phyloP scores from a whole-genome alignment of 2,329 filamentous ascomycete genomes.

The Cryphonectria nitschkei region DNA sequence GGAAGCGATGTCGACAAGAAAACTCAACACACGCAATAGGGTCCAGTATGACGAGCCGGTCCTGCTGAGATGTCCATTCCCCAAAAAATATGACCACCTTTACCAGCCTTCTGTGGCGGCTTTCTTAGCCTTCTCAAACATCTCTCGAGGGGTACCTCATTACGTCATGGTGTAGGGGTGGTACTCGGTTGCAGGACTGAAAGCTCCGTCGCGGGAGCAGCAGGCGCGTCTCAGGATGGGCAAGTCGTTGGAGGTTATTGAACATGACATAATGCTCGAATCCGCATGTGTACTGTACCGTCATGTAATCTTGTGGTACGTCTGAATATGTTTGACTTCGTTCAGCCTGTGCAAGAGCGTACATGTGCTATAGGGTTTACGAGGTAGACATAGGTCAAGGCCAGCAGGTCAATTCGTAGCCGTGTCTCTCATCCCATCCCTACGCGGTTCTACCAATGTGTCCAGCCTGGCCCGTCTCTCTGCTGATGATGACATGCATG shows the following conservation, averaged over 20 bases:
- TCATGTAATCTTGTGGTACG: not conserved
- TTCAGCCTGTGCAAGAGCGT: not conserved
- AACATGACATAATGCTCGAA: not conserved
- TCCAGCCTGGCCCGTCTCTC: not conserved
- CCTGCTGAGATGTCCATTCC: not conserved
- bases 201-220: constrained; percentile 12
- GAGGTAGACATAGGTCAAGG: not conserved
- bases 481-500: not conserved
- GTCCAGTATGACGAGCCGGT: not conserved
- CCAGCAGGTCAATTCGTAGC: not conserved
- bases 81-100: not conserved
- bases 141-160: not conserved
- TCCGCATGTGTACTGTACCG: not conserved
- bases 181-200: constrained; percentile 2
- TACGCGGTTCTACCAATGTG: not conserved
- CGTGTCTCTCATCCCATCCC: not conserved
- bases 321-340: not conserved
- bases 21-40: not conserved
- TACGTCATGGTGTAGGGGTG: constrained; percentile 10
- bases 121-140: not conserved
- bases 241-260: not conserved
- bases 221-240: constrained; percentile 1
- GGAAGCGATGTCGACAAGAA: constrained; percentile 7
- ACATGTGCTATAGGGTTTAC: not conserved
- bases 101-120: not conserved